Conservation (phyloP, 2,329 filamentous ascomycete species). For the Thermomyces lanuginosus region DNA sequence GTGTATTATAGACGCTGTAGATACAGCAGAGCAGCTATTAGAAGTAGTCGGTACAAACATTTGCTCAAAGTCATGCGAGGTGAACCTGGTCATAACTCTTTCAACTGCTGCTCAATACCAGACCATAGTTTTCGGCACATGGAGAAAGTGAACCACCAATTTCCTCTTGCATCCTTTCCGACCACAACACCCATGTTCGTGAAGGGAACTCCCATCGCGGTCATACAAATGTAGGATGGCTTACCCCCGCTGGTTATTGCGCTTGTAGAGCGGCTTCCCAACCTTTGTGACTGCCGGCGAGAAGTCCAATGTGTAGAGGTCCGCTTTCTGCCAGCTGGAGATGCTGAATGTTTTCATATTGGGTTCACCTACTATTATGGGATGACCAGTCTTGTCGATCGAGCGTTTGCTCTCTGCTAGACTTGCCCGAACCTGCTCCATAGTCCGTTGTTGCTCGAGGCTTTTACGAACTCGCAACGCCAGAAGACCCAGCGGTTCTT, state of each 20-base stretch:
- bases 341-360: not conserved
- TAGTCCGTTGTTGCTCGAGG: not conserved
- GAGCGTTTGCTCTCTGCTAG: not conserved
- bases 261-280: no score
- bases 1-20: no score
- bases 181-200: no score
- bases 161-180: constrained; percentile 17
- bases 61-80: no score
- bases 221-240: no score
- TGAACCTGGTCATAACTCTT: no score
- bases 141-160: constrained; percentile 16
- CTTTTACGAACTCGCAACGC: not conserved
- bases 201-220: no score
- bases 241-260: no score
- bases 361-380: not conserved
- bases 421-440: not conserved
- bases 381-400: not conserved
- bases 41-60: no score
- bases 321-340: not conserved
- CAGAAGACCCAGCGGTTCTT: not conserved
- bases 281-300: constrained; percentile 2
- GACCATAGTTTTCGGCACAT: constrained; percentile 10
- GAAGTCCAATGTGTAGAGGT: not conserved
- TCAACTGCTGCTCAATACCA: constrained; percentile 9
- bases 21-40: no score